Evolutionary conservation across 2,329 filamentous ascomycete genomes (phyloP), one percentile per base, ranked within the genome.

Genomic region (Aspergillus intermedius): DNA sequence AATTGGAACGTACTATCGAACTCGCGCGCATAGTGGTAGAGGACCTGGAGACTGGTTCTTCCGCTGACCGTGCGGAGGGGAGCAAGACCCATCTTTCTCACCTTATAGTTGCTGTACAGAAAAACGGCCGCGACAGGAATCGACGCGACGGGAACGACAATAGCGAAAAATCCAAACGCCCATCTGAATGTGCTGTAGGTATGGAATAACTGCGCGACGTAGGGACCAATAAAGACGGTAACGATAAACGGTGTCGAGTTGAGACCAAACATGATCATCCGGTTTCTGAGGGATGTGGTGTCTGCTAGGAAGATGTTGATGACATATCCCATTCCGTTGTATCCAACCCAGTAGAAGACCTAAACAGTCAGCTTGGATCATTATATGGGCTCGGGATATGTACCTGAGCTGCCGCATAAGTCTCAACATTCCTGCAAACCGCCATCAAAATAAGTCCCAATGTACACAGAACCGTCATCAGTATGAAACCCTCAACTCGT

Each of bases 381-480:
- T n/a, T 9, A 15, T 8, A 25, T 13, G 48, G 52, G 51, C n/a
- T 3, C 8, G 21, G 13, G 6, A 3, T 32, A 44, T 15, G 3
- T 44, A 56, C 61, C 34, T 82, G 76, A 2, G 79, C 81, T 1
- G 82, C 82, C 44, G 80, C 79, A 61, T 83, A 87, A 0, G 77
- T 80, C 51, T 78, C 66, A n/a, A 86, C 76, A 52, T 78, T 78
- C 2, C 73, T 68, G 63, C 79, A 83, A 1, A 71, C 72, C 5
- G 84, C 84, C 67, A 83, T 82, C 66, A 87, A 74, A 53, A 83
- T 70, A 42, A 84, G 65, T 15, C 76, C 75, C 0, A 76, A 46
- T 0, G 74, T 72, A 55, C 72, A 72, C 47, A 76, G 61, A 7
- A 66, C 47, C 0, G 77, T 59, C 65, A 78, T 78, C 35, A 79